These are phyloP conservation scores for Kazachstania psychrophila DNA, from an alignment of 805 yeast genomes.

Conservation along the genomic window DNA sequence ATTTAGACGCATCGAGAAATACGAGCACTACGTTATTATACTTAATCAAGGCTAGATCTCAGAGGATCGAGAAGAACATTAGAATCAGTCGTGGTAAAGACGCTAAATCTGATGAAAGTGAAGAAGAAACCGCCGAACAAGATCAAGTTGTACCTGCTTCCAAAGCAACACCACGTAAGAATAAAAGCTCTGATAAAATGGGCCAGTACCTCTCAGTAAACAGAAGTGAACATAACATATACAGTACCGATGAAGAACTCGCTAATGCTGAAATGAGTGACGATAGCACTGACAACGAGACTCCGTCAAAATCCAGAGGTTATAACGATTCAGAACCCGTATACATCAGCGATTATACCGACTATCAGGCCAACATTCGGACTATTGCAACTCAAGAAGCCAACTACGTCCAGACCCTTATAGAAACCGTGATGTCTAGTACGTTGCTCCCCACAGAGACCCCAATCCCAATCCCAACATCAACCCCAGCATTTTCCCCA, in stretches of 20 bases:
- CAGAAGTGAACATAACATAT: not conserved
- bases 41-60: conserved; percentile 28
- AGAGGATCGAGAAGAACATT: conserved; percentile 10
- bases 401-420: conserved; percentile 15
- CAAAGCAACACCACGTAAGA: too few relatives aligned
- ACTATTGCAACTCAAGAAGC: conserved; percentile 9
- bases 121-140: too few relatives aligned
- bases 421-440: conserved; percentile 11
- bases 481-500: too few relatives aligned
- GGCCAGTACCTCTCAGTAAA: not conserved
- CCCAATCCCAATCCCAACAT: too few relatives aligned
- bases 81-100: not conserved
- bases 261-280: not conserved
- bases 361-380: conserved; percentile 5
- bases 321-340: conserved; percentile 1
- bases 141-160: too few relatives aligned
- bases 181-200: not conserved
- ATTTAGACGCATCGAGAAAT: conserved; percentile 41
- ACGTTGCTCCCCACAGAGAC: too few relatives aligned
- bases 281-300: not conserved
- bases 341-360: conserved; percentile 9
- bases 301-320: not conserved
- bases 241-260: not conserved
- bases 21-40: conserved; percentile 43
- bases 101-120: not conserved